phyloP scores from a whole-genome alignment of 2,329 filamentous ascomycete genomes.

The Neopestalotiopsis sp. region DNA sequence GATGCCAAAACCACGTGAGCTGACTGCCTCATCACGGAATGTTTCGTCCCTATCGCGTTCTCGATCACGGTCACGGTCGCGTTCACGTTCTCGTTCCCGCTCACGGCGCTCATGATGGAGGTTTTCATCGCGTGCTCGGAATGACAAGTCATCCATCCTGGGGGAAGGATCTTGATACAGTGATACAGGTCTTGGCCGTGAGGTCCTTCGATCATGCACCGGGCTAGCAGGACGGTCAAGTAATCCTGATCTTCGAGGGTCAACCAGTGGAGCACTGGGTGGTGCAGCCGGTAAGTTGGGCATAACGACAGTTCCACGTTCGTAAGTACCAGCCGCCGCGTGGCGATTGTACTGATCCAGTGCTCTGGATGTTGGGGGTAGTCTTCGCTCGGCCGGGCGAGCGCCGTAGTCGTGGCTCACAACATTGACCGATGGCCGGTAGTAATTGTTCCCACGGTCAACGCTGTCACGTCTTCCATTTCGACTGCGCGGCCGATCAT shows the following conservation, averaged over 20 bases:
- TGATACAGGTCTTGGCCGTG: conserved; percentile 52
- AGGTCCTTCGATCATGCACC: conserved; percentile 34
- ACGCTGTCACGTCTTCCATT: conserved; percentile 57
- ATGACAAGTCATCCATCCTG: conserved; percentile 51
- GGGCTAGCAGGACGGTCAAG: conserved; percentile 42
- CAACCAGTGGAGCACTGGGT: conserved; percentile 38
- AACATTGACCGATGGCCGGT: conserved; percentile 57
- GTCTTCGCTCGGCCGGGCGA: conserved; percentile 52
- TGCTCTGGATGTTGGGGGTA: conserved; percentile 72
- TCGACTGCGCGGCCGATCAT: conserved; percentile 47
- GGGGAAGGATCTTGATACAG: conserved; percentile 56
- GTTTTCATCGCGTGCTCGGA: conserved; percentile 52
- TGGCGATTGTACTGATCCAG: conserved; percentile 70
- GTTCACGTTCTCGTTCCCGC: neutral
- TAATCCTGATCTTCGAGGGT: conserved; percentile 38
- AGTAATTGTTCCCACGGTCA: conserved; percentile 53
- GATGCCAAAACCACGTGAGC: conserved; percentile 57
- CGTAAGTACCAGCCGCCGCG: conserved; percentile 47
- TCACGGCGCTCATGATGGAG: conserved; percentile 44
- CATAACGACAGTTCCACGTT: conserved; percentile 50
- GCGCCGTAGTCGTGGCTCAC: conserved; percentile 50
- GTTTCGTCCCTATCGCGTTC: conserved; percentile 38
- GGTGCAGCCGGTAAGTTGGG: conserved; percentile 46
- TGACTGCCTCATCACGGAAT: conserved; percentile 53
- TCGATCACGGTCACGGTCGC: conserved; percentile 33